Conservation (phyloP, 176 grass and related monocot genomes). For the Rhynchospora breviuscula region DNA sequence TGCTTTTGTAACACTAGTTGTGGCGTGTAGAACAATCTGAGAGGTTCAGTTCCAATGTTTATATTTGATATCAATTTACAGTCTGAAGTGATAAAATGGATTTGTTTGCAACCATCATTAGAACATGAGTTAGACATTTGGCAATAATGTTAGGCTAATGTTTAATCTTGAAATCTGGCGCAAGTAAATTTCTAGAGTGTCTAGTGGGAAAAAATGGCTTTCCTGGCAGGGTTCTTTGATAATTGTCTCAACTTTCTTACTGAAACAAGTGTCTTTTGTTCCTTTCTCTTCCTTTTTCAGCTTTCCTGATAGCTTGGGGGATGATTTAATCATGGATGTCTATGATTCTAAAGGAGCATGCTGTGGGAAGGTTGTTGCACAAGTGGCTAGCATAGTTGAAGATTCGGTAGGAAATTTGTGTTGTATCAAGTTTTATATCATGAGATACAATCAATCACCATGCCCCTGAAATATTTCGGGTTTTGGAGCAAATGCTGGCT, state of each 20-base stretch:
- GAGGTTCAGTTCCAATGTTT: no score
- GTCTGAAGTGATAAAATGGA: not conserved
- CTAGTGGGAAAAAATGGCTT: not conserved
- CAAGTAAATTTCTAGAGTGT: not conserved
- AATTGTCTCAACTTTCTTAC: not conserved
- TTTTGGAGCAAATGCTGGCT: constrained; percentile 4
- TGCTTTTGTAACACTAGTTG: not conserved
- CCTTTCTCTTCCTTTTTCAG: constrained; percentile 51
- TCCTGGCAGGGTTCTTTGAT: not conserved
- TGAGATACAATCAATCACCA: constrained; percentile 12
- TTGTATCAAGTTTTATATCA: constrained; percentile 1
- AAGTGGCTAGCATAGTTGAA: constrained; percentile 92
- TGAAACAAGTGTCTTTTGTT: not conserved
- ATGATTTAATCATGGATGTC: constrained; percentile 87
- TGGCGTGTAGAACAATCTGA: no score
- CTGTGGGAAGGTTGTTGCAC: constrained; percentile 76
- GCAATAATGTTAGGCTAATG: not conserved
- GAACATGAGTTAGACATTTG: not conserved
- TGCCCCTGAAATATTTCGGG: not conserved
- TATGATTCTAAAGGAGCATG: constrained; percentile 80
- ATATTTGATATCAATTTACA: no score
- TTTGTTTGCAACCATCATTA: constrained; percentile 1
- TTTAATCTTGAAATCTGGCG: not conserved
- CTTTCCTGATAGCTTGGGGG: constrained; percentile 97
- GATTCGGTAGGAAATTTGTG: constrained; percentile 54